Evolutionary conservation across 805 yeast genomes (phyloP).

Genomic region (Candida cerambycidarum): DNA sequence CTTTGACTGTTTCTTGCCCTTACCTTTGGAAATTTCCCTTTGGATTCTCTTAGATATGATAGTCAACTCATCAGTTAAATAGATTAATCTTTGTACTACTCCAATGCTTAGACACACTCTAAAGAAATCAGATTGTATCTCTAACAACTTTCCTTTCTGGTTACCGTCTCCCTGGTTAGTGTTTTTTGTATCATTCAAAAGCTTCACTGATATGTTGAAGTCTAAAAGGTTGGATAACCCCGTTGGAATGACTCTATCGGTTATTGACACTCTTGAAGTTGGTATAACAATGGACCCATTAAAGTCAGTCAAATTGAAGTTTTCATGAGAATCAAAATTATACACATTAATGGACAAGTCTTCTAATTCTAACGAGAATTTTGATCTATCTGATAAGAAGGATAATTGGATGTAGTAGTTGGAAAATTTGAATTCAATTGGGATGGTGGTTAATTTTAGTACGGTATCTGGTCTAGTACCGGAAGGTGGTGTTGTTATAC

Average conservation of each 20-base stretch:
- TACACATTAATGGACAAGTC: constrained; percentile 22
- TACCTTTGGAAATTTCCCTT: background rate
- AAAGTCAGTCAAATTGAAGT: constrained; percentile 9
- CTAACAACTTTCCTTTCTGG: constrained; percentile 43
- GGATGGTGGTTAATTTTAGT: too few species aligned
- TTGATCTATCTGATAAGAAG: constrained; percentile 28
- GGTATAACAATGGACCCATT: constrained; percentile 44
- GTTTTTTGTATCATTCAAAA: constrained; percentile 36
- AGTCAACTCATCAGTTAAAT: constrained; percentile 27
- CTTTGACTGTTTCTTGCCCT: too few species aligned
- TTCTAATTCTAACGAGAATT: constrained; percentile 37
- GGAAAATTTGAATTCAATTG: constrained; percentile 22
- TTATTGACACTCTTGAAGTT: constrained; percentile 39
- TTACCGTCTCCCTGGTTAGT: too few species aligned
- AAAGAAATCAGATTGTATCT: constrained; percentile 57
- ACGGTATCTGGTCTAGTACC: too few species aligned
- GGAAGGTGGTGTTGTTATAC: too few species aligned
- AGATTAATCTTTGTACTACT: constrained; percentile 41
- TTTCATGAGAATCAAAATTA: constrained; percentile 20
- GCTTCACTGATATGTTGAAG: constrained; percentile 43
- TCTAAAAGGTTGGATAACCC: constrained; percentile 46
- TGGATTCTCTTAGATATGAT: constrained; percentile 9
- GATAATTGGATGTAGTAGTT: constrained; percentile 40
- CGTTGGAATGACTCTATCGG: constrained; percentile 37
- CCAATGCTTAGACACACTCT: constrained; percentile 59